Evolutionary conservation across 805 yeast species (phyloP).

Genomic region (Kuraishia piskuri): DNA sequence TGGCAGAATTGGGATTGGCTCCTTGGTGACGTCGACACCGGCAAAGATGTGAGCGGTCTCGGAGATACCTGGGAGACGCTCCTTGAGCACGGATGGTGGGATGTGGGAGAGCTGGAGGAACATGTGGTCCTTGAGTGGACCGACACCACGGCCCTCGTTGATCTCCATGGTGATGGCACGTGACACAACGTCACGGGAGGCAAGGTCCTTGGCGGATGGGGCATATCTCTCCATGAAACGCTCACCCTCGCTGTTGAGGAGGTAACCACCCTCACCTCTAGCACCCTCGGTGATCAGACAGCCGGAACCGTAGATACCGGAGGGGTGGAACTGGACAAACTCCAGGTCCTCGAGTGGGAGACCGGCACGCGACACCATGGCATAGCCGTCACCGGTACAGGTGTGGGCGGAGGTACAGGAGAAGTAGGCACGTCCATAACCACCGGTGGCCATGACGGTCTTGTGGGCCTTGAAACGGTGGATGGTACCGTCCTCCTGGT

Average conservation of each 20-base stretch:
- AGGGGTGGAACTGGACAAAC: constrained; percentile 98
- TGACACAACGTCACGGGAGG: constrained; percentile 96
- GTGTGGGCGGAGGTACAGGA: constrained; percentile 99
- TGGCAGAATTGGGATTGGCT: constrained; percentile 97
- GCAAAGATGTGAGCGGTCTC: constrained; percentile 98
- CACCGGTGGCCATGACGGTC: constrained; percentile 97
- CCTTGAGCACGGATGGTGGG: constrained; percentile 85
- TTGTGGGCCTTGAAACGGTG: constrained; percentile 97
- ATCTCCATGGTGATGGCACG: constrained; percentile 98
- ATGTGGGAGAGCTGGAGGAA: constrained; percentile 87
- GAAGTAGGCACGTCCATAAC: constrained; percentile 97
- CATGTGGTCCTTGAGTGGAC: constrained; percentile 93
- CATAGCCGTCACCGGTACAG: constrained; percentile 98
- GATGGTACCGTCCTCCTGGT: constrained; percentile 97
- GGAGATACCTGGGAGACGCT: constrained; percentile 98
- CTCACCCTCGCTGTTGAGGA: constrained; percentile 95
- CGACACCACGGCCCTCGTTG: constrained; percentile 98
- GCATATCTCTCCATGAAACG: constrained; percentile 99
- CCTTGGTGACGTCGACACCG: constrained; percentile 98
- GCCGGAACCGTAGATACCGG: constrained; percentile 98
- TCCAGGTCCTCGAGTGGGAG: constrained; percentile 96
- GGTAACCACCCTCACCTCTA: constrained; percentile 99
- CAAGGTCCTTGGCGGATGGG: constrained; percentile 96
- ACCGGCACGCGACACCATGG: constrained; percentile 98
- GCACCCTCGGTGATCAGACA: constrained; percentile 99